phyloP scores from a whole-genome alignment of 163 green algal genomes.

The Chloromonas sp. region DNA sequence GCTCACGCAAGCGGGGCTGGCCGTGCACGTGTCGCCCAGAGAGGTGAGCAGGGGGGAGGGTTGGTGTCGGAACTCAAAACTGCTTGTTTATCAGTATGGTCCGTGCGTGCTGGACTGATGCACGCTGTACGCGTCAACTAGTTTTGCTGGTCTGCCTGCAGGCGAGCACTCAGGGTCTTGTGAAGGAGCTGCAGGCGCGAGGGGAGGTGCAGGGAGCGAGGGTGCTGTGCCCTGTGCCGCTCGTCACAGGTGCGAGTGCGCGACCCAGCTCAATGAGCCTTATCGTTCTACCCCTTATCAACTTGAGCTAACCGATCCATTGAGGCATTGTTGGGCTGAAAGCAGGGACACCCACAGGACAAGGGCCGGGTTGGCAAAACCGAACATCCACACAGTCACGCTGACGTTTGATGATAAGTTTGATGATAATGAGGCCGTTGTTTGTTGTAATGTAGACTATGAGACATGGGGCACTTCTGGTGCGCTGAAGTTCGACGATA shows the following conservation, averaged over 20 bases:
- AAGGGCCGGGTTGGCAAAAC: too few species aligned
- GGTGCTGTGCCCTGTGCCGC: slow-evolving; percentile 60
- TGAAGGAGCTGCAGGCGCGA: slow-evolving; percentile 42
- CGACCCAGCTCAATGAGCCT: neutral
- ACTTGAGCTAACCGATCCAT: too few species aligned
- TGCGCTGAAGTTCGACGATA: too few species aligned
- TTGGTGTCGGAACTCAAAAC: neutral
- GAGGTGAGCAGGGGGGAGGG: slow-evolving; percentile 16
- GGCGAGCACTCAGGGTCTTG: slow-evolving; percentile 59
- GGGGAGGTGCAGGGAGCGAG: slow-evolving; percentile 32
- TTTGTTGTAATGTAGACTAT: too few species aligned
- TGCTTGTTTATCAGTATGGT: neutral
- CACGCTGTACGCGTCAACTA: too few species aligned
- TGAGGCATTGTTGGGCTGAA: too few species aligned
- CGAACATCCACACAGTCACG: too few species aligned
- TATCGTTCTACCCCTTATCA: neutral
- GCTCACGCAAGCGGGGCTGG: slow-evolving; percentile 29
- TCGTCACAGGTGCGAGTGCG: slow-evolving; percentile 36
- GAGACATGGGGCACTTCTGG: too few species aligned
- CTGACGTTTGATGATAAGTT: too few species aligned
- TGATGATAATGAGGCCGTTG: too few species aligned
- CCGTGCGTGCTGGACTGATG: too few species aligned
- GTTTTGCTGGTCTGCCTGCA: slow-evolving; percentile 9
- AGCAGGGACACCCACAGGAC: too few species aligned
- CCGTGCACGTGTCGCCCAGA: slow-evolving; percentile 32